Evolutionary conservation across 208 protist species (phyloP), one percentile per base, ranked within the genome.

Genomic region (Leishmania major): DNA sequence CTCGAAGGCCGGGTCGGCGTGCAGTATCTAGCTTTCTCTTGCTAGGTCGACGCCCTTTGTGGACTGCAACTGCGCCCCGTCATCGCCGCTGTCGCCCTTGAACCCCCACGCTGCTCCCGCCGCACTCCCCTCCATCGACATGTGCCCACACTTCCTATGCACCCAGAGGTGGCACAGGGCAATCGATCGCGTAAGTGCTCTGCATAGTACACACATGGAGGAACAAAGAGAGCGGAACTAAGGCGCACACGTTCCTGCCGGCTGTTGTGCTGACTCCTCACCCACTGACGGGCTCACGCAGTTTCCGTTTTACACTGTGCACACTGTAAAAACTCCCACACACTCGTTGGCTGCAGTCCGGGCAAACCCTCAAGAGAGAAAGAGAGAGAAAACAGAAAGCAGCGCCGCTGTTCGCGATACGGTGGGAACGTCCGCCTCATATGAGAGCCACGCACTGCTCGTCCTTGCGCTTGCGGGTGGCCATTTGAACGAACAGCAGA

Each of bases 401-500:
- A 53, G 22, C 3, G 37, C 37, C 71, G 25, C 45, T n/a, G 40
- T 17, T 80, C 69, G 88, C n/a, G 4, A 67, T n/a, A n/a, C 60
- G 10, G 60, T n/a, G 60, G 3, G 11, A 31, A 17, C n/a, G 7
- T 3, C 60, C 6, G 10, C 60, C 8, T 67, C 60, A 67, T 5
- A 91, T 83, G 15, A 79, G 43, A 1, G 79, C 60, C 15, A 86
- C 79, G 0, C 79, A 60, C 62, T 88, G 75, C 64, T 78, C 82
- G 62, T 91, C 89, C 5, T 40, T 78, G 45, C 89, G 90, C 81
- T 90, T 93, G 37, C 86, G 86, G 53, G 84, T 83, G 7, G 90
- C 88, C 86, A 91, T 91, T 40, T 86, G 86, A 47, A 97, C 78
- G 83, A 97, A 97, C 77, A 89, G 85, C 60, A 95, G 73, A 78